phyloP scores from a whole-genome alignment of 176 grass and related monocot genomes.

The Avena insularis region DNA sequence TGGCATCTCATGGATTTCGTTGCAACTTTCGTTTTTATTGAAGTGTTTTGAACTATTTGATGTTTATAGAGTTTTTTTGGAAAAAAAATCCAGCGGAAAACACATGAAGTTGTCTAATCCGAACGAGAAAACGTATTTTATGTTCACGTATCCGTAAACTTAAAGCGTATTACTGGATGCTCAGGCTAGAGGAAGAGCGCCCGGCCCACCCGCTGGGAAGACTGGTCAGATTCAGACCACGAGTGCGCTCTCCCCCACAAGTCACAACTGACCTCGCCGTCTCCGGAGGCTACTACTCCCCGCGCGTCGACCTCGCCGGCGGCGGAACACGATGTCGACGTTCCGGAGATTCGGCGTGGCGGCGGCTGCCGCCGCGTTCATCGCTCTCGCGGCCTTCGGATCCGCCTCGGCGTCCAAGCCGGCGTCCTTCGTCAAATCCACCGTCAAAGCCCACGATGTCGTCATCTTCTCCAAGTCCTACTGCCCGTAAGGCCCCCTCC shows the following conservation, averaged over 20 bases:
- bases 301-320: slow-evolving; percentile 36
- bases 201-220: background rate
- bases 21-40: too few species aligned
- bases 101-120: too few species aligned
- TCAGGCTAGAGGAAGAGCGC: background rate
- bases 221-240: background rate
- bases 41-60: too few species aligned
- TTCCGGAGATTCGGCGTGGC: slow-evolving; percentile 40
- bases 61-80: too few species aligned
- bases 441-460: slow-evolving; percentile 64
- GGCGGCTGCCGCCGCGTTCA: slow-evolving; percentile 35
- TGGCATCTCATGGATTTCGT: too few species aligned
- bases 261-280: background rate
- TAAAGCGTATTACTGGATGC: too few species aligned
- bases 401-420: slow-evolving; percentile 50
- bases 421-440: slow-evolving; percentile 65
- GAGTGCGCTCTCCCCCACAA: background rate
- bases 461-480: slow-evolving; percentile 90
- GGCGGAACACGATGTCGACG: slow-evolving; percentile 52
- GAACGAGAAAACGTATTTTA: too few species aligned
- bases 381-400: slow-evolving; percentile 53
- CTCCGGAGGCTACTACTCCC: background rate
- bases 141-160: too few species aligned
- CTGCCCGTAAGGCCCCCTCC: slow-evolving; percentile 52
- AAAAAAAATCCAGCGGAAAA: too few species aligned